Conservation (phyloP, 2,329 filamentous ascomycete species). For the Mariannaea elegans region DNA sequence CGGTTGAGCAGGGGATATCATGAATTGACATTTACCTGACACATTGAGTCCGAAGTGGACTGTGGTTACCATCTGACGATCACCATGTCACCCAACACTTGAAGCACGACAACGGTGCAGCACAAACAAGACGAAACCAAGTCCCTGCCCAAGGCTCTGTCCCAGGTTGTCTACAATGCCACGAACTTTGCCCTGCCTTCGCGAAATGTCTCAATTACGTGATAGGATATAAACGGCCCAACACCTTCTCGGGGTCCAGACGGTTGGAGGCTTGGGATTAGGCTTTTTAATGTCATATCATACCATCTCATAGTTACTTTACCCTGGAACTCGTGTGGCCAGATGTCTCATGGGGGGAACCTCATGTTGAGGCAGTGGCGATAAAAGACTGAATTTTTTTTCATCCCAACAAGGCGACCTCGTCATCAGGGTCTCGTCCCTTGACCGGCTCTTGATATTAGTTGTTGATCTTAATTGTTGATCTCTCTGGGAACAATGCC, state of each 20-base stretch:
- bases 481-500: conserved; percentile 25
- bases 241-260: conserved; percentile 7
- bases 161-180: not conserved
- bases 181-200: conserved; percentile 16
- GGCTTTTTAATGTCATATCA: conserved; percentile 13
- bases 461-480: conserved; percentile 20
- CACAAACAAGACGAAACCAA: conserved; percentile 17
- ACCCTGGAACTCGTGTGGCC: conserved; percentile 5
- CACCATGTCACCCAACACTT: conserved; percentile 6
- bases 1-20: conserved; percentile 21
- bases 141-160: conserved; percentile 15
- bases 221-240: conserved; percentile 12
- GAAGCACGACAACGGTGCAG: conserved; percentile 20
- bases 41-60: conserved; percentile 16
- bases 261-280: conserved; percentile 4
- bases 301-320: conserved; percentile 9
- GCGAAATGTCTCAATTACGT: conserved; percentile 22
- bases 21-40: conserved; percentile 27
- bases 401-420: conserved; percentile 14
- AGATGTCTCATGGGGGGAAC: not conserved
- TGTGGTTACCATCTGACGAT: conserved; percentile 16
- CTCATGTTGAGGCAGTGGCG: conserved; percentile 24
- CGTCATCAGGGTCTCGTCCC: conserved; percentile 27
- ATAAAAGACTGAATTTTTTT: conserved; percentile 24
- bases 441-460: conserved; percentile 3